Percentiles rank a stretch among this genome's conserved stretches.
These are phyloP conservation scores for Malbranchea cinnamomea DNA, from an alignment of 2,329 filamentous ascomycete species.

Conservation along the genomic window DNA sequence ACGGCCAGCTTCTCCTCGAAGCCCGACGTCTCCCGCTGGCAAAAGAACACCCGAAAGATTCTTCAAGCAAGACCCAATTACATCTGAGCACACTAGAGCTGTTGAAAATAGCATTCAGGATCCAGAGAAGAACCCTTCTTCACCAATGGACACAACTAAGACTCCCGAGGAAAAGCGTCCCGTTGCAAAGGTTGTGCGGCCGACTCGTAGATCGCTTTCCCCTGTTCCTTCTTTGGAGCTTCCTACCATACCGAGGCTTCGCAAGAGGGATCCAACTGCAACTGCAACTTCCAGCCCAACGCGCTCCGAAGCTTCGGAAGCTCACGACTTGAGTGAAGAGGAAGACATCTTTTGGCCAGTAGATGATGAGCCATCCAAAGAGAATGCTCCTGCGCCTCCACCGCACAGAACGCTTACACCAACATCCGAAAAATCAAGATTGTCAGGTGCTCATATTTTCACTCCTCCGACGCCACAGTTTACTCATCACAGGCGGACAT, in stretches of 20 bases:
- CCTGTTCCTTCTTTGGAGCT: slow-evolving; percentile 32
- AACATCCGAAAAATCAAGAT: slow-evolving; percentile 21
- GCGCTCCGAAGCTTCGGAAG: slow-evolving; percentile 1
- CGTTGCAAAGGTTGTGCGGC: slow-evolving; percentile 16
- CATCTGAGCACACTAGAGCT: no score
- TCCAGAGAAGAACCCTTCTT: slow-evolving; percentile 11
- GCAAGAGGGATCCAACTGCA: slow-evolving; percentile 21
- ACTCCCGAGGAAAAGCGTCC: slow-evolving; percentile 5
- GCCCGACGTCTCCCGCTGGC: slow-evolving; percentile 11
- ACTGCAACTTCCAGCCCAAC: slow-evolving; percentile 13
- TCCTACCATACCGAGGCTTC: slow-evolving; percentile 29
- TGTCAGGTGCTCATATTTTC: slow-evolving; percentile 32
- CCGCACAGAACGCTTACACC: slow-evolving; percentile 40
- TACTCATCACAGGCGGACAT: slow-evolving; percentile 52
- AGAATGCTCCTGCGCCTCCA: slow-evolving; percentile 29
- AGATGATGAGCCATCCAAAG: slow-evolving; percentile 13
- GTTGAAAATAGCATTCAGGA: slow-evolving; percentile 13
- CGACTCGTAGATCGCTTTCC: slow-evolving; percentile 24
- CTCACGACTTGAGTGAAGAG: slow-evolving; percentile 13
- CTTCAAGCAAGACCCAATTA: no score
- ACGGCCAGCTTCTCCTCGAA: slow-evolving; percentile 18
- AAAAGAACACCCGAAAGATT: slow-evolving; percentile 1
- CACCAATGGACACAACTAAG: slow-evolving; percentile 7
- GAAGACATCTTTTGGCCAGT: slow-evolving; percentile 16
- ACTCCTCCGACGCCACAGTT: slow-evolving; percentile 31